A percentile compares a stretch with the other conserved stretches of the same genome.
phyloP scores from a whole-genome alignment of 192 early-diverging fungal species.

The Coemansia sp. region DNA sequence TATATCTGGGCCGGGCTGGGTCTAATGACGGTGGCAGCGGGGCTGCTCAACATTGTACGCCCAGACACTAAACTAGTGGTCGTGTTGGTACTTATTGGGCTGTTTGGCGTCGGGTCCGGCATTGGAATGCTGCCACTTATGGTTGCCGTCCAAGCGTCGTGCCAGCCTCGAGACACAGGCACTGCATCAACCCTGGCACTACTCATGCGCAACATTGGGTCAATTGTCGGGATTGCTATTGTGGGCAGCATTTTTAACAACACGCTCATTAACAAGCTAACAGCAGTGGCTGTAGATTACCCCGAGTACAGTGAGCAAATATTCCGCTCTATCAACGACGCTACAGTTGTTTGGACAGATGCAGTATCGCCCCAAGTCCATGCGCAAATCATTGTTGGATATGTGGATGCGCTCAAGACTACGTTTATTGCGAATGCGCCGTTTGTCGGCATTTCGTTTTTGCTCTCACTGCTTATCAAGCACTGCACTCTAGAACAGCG shows the following conservation, averaged over 20 bases:
- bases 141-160: slow-evolving; percentile 28
- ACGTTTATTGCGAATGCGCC: slow-evolving; percentile 37
- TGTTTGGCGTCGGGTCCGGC: slow-evolving; percentile 30
- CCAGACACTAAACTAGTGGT: slow-evolving; percentile 19
- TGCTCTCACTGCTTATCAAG: slow-evolving; percentile 24
- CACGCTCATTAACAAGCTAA: slow-evolving; percentile 14
- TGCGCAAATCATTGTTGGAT: slow-evolving; percentile 14
- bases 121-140: slow-evolving; percentile 30
- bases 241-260: slow-evolving; percentile 39
- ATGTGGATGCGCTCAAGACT: slow-evolving; percentile 21
- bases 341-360: slow-evolving; percentile 18
- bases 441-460: slow-evolving; percentile 27
- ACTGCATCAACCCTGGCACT: slow-evolving; percentile 28
- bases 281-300: slow-evolving; percentile 9
- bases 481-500: slow-evolving; percentile 19
- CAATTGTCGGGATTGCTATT: slow-evolving; percentile 31
- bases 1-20: slow-evolving; percentile 33
- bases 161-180: slow-evolving; percentile 18
- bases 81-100: slow-evolving; percentile 18
- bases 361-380: slow-evolving; percentile 18
- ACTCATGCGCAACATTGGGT: slow-evolving; percentile 27
- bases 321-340: slow-evolving; percentile 16
- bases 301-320: slow-evolving; percentile 18
- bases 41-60: slow-evolving; percentile 23
- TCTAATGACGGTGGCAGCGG: slow-evolving; percentile 18